phyloP scores from a whole-genome alignment of 1,139 yeast genomes.

The Tardiomyces depauwii region DNA sequence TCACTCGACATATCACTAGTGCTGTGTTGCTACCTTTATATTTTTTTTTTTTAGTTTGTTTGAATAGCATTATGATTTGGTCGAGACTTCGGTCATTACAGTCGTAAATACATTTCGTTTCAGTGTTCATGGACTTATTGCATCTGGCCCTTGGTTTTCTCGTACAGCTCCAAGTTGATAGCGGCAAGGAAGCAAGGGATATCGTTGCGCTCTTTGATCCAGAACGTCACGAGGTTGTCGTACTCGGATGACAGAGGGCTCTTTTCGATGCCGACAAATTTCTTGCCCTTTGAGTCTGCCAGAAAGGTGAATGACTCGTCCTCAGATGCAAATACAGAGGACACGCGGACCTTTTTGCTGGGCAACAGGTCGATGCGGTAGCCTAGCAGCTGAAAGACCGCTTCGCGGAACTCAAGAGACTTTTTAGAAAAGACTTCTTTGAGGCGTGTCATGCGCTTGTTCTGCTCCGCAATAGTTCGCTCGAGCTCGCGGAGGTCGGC shows the following conservation, averaged over 20 bases:
- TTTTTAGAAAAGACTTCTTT: constrained; percentile 56
- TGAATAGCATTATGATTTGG: neutral
- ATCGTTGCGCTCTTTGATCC: constrained; percentile 62
- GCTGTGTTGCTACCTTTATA: neutral
- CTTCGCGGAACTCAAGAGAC: constrained; percentile 61
- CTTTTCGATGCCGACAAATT: constrained; percentile 23
- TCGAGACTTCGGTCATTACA: neutral
- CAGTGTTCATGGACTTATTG: no score
- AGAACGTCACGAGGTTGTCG: constrained; percentile 47
- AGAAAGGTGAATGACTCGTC: constrained; percentile 27
- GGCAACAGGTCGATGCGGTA: constrained; percentile 63
- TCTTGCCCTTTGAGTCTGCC: constrained; percentile 21
- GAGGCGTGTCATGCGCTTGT: constrained; percentile 49
- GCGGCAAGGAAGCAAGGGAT: constrained; percentile 77
- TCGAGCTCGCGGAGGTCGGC: constrained; percentile 43
- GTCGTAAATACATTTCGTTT: neutral
- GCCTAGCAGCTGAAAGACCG: constrained; percentile 62
- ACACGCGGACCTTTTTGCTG: constrained; percentile 54
- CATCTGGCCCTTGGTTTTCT: constrained; percentile 13
- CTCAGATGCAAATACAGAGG: constrained; percentile 39
- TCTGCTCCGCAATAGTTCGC: constrained; percentile 37
- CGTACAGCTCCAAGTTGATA: constrained; percentile 54
- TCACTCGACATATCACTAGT: neutral
- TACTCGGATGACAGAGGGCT: constrained; percentile 35
- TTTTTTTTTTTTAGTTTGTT: neutral